These are phyloP conservation scores for Hydnum rufescens DNA, from an alignment of 768 basidiomycete genomes.

Conservation along the genomic window DNA sequence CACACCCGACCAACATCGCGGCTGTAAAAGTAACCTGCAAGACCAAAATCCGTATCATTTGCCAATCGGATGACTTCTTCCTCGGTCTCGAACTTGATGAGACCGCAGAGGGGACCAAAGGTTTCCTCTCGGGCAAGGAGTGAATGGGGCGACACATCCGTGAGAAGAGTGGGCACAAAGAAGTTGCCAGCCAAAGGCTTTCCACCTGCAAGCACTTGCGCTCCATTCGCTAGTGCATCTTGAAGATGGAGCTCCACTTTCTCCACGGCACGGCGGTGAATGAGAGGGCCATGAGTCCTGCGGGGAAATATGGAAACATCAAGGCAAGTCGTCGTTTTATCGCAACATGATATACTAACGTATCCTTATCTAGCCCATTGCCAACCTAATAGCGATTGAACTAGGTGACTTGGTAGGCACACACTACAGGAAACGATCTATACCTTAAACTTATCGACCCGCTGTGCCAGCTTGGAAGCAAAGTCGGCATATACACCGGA, in stretches of 20 bases:
- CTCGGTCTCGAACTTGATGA: conserved; percentile 83
- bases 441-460: conserved; percentile 19
- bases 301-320: neutral
- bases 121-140: conserved; percentile 70
- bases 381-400: conserved; percentile 50
- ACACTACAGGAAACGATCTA: too few species aligned
- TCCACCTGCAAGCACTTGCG: conserved; percentile 80
- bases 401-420: conserved; percentile 46
- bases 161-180: conserved; percentile 76
- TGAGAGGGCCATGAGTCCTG: conserved; percentile 89
- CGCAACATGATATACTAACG: conserved; percentile 27
- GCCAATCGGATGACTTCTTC: conserved; percentile 78
- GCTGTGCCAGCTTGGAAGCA: conserved; percentile 62
- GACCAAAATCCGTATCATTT: conserved; percentile 62
- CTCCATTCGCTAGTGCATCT: conserved; percentile 71
- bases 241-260: conserved; percentile 77
- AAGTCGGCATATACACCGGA: conserved; percentile 84
- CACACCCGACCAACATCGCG: conserved; percentile 75
- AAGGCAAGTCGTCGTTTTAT: too few species aligned
- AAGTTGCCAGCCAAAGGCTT: conserved; percentile 41
- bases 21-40: conserved; percentile 90
- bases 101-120: conserved; percentile 78
- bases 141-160: conserved; percentile 55
- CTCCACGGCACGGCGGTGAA: conserved; percentile 65
- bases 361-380: conserved; percentile 58